Evolutionary conservation across 441 rosid genomes (phyloP), one percentile per base, ranked within the genome.

Genomic region (Rhodomyrtus psidioides): DNA sequence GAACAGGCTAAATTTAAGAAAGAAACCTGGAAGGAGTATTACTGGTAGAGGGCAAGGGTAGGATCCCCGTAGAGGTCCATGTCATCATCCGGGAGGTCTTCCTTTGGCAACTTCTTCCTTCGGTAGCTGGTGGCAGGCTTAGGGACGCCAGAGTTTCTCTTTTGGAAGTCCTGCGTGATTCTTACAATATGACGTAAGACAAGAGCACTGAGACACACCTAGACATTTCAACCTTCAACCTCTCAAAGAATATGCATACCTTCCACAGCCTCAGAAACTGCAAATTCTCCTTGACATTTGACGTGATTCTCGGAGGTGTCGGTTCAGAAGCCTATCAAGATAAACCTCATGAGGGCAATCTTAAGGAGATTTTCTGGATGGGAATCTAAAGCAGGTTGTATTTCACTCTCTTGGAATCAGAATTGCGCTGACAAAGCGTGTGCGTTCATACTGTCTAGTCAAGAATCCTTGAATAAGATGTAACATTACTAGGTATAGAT

Each of bases 41-140:
- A 96, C 97, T 93, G 93, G 93, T 93, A 94, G 87, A 97, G 98
- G 62, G 95, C 83, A 62, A 88, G 86, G 82, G 96, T 93, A 21
- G 97, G 97, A 89, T 97, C 97, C 49, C 89, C 93, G 88, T 95
- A 94, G 86, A 94, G 91, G 75, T 93, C 94, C 10, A 82, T 39
- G 79, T 70, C 57, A 87, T 94, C 98, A 44, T 94, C 94, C 4
- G 95, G 92, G 88, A 94, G 90, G 28, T 94, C 95, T 83, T 95
- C 98, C 89, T 95, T 95, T 21, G 91, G 89, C 53, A 90, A 92
- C 91, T 91, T 97, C 91, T 96, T 96, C 44, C 91, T 93, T 89
- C 99, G 92, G 91, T 96, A 97, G 91, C 98, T 94, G 23, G 99
- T 94, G 42, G 98, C 93, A 81, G 99, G 98, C 91, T 88, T 95